phyloP scores from a whole-genome alignment of 2,329 filamentous ascomycete species.

The Fusarium burgessii region DNA sequence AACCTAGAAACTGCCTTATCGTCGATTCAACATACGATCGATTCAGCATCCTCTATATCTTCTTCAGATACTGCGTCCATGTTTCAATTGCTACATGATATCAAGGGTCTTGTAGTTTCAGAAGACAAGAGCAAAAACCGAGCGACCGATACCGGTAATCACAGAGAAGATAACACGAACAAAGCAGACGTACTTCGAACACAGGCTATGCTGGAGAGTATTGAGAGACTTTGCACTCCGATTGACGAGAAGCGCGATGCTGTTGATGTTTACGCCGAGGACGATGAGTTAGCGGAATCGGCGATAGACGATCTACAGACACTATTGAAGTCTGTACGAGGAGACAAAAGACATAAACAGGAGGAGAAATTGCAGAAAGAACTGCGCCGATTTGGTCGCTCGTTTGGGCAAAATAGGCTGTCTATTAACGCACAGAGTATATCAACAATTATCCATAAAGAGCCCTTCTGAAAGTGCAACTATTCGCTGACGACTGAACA shows the following conservation, averaged over 20 bases:
- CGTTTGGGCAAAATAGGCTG: background rate
- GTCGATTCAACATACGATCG: background rate
- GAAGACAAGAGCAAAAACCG: no score
- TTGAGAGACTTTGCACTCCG: conserved; percentile 4
- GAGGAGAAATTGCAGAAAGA: background rate
- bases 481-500: background rate
- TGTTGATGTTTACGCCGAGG: conserved; percentile 5
- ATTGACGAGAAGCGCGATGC: background rate
- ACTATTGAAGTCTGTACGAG: background rate
- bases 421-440: background rate
- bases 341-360: background rate
- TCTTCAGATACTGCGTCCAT: background rate
- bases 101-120: background rate
- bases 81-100: background rate
- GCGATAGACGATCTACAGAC: background rate
- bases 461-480: no score
- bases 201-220: background rate
- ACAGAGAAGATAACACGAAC: fast-evolving
- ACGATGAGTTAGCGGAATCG: background rate
- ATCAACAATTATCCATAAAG: background rate
- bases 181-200: background rate
- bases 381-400: background rate
- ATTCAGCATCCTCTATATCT: background rate
- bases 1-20: background rate
- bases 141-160: background rate